These are phyloP conservation scores for Naematelia aurantialba DNA, from an alignment of 768 basidiomycete genomes.

Conservation along the genomic window DNA sequence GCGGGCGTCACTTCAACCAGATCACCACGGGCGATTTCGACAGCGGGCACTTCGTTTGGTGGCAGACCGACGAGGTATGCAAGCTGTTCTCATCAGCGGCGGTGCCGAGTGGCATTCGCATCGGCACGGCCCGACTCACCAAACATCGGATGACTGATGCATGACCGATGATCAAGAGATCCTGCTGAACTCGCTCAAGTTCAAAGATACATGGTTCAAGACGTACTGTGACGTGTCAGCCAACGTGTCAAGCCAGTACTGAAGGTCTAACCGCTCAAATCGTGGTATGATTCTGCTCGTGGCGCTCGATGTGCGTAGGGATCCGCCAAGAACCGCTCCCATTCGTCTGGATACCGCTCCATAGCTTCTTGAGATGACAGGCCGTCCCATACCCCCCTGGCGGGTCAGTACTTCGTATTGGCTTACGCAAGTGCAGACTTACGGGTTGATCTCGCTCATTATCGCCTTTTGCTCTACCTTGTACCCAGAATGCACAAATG, in stretches of 20 bases:
- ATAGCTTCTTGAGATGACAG: constrained; percentile 83
- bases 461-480: constrained; percentile 86
- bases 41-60: constrained; percentile 92
- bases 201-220: constrained; percentile 91
- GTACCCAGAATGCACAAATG: constrained; percentile 65
- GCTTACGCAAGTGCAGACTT: constrained; percentile 43
- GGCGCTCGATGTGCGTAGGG: constrained; percentile 90
- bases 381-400: constrained; percentile 76
- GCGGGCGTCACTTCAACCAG: constrained; percentile 66
- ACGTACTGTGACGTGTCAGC: constrained; percentile 65
- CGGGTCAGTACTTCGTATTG: neutral
- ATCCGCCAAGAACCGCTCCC: constrained; percentile 85
- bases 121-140: constrained; percentile 37
- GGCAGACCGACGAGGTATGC: constrained; percentile 72
- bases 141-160: constrained; percentile 96
- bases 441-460: constrained; percentile 98
- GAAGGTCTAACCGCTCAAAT: constrained; percentile 54
- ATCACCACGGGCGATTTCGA: constrained; percentile 94
- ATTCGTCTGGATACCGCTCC: constrained; percentile 87
- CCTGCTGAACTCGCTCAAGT: constrained; percentile 87
- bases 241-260: constrained; percentile 2
- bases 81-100: no score
- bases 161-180: constrained; percentile 92
- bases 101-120: no score
- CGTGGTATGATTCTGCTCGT: constrained; percentile 95